These are phyloP conservation scores for Fraxinus platypoda DNA, from an alignment of 305 asterid species.

Conservation along the genomic window DNA sequence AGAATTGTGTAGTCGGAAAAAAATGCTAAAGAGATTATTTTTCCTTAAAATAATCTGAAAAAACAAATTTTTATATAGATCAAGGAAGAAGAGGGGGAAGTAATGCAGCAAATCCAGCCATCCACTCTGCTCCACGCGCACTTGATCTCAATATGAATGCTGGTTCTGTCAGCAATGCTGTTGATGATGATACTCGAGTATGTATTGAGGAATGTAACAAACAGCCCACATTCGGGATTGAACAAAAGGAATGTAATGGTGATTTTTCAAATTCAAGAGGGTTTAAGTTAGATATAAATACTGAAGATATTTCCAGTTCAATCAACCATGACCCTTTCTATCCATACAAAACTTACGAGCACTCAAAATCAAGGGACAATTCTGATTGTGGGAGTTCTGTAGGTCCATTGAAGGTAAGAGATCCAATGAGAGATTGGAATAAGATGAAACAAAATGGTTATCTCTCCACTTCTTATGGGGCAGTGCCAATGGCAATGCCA, in stretches of 20 bases:
- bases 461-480: slow-evolving; percentile 46
- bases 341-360: slow-evolving; percentile 36
- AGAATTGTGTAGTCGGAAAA: neutral
- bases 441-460: slow-evolving; percentile 83
- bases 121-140: slow-evolving; percentile 20
- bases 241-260: slow-evolving; percentile 21
- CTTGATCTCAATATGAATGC: slow-evolving; percentile 47
- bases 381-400: slow-evolving; percentile 72
- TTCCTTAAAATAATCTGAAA: slow-evolving; percentile 9
- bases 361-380: slow-evolving; percentile 46
- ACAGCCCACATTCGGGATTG: slow-evolving; percentile 15
- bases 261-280: slow-evolving; percentile 30
- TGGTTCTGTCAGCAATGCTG: slow-evolving; percentile 24
- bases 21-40: neutral
- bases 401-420: slow-evolving; percentile 53
- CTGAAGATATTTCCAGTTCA: slow-evolving; percentile 58
- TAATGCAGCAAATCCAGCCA: slow-evolving; percentile 10
- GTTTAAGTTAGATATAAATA: slow-evolving; percentile 59
- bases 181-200: slow-evolving; percentile 15
- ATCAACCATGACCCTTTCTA: slow-evolving; percentile 36
- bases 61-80: slow-evolving; percentile 23
- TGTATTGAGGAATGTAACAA: slow-evolving; percentile 26
- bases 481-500: slow-evolving; percentile 60
- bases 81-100: slow-evolving; percentile 33
- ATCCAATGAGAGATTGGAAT: slow-evolving; percentile 73